Evolutionary conservation across 768 basidiomycete genomes (phyloP).

Genomic region (Mycena capillaripes): DNA sequence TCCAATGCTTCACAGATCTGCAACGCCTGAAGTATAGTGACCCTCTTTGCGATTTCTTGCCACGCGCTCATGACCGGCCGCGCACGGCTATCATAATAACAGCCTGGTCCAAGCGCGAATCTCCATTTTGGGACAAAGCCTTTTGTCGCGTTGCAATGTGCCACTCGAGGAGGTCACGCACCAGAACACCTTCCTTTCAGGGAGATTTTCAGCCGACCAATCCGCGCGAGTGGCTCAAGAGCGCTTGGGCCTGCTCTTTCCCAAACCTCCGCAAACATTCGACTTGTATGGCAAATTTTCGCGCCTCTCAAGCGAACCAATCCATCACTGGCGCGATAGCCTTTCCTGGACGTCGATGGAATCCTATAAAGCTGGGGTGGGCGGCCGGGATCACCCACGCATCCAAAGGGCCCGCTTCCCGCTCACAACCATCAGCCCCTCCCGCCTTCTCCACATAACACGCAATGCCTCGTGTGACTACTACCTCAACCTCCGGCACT

Average conservation of each 20-base stretch:
- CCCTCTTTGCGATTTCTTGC: too few relatives aligned
- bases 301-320: slow-evolving; percentile 21
- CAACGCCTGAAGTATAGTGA: too few relatives aligned
- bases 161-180: slow-evolving; percentile 16
- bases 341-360: neutral
- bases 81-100: slow-evolving; percentile 29
- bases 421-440: neutral
- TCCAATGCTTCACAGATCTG: too few relatives aligned
- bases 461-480: slow-evolving; percentile 20
- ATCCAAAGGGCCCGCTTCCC: neutral
- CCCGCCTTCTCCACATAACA: neutral
- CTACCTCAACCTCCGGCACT: slow-evolving; percentile 1
- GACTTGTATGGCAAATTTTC: slow-evolving; percentile 29
- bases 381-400: slow-evolving; percentile 10
- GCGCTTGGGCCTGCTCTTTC: slow-evolving; percentile 24
- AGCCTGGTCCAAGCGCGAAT: slow-evolving; percentile 10
- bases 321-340: slow-evolving; percentile 15
- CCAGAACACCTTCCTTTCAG: slow-evolving; percentile 19
- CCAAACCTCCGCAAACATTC: slow-evolving; percentile 29
- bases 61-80: too few relatives aligned
- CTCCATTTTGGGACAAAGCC: slow-evolving; percentile 25
- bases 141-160: slow-evolving; percentile 6
- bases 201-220: slow-evolving; percentile 25
- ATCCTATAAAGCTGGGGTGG: slow-evolving; percentile 27
- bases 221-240: slow-evolving; percentile 29